A percentile compares a stretch with the other conserved stretches of the same genome.
phyloP scores from a whole-genome alignment of 306 rosid genomes.

The Aeschynomene evenia region DNA sequence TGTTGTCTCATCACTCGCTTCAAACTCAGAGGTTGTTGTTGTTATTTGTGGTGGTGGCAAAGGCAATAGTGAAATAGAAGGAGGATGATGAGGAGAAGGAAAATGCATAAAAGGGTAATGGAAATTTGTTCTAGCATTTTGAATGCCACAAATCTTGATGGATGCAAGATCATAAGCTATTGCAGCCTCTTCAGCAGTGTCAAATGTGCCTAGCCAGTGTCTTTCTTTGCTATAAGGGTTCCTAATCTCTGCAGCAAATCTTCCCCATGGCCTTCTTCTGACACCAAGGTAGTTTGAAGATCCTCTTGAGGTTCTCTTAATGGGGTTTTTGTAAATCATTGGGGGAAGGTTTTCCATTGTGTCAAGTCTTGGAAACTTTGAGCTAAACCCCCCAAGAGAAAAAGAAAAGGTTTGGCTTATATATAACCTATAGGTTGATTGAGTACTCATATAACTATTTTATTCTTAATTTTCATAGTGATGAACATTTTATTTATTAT shows the following conservation, averaged over 20 bases:
- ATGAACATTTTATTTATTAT: too few relatives aligned
- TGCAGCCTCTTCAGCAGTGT: constrained; percentile 39
- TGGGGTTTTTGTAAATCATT: constrained; percentile 30
- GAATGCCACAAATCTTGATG: constrained; percentile 30
- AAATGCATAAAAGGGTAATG: constrained; percentile 24
- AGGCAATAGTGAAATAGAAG: background rate
- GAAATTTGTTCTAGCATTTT: constrained; percentile 33
- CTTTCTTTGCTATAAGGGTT: constrained; percentile 35
- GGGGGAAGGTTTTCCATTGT: constrained; percentile 31
- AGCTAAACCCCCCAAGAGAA: background rate
- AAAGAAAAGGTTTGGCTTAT: background rate
- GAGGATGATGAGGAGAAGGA: constrained; percentile 16
- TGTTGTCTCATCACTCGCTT: background rate
- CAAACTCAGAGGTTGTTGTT: background rate
- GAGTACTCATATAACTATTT: background rate
- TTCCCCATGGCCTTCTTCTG: constrained; percentile 38
- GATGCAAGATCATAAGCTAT: constrained; percentile 36
- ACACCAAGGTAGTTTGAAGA: constrained; percentile 36
- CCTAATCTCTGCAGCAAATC: constrained; percentile 41
- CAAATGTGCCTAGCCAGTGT: constrained; percentile 41
- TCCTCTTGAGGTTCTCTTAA: constrained; percentile 25
- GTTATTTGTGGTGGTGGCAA: background rate
- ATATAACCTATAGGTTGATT: constrained; percentile 12
- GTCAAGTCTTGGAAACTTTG: background rate
- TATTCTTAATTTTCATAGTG: too few relatives aligned